These are phyloP conservation scores for Datura wrightii DNA, from an alignment of 257 asterid genomes.

Conservation along the genomic window DNA sequence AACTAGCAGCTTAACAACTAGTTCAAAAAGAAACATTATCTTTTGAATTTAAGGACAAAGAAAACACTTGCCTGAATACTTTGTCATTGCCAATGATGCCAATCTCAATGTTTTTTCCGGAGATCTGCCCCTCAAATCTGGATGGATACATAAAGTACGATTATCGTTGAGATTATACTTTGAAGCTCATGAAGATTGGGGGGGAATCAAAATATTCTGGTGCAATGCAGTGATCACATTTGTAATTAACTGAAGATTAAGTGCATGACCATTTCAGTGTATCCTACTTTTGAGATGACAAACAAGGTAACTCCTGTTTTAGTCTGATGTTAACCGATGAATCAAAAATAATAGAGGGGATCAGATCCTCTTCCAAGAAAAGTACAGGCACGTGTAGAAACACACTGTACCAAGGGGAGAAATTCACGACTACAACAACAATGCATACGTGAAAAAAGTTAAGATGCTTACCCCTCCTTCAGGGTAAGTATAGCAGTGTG, in stretches of 20 bases:
- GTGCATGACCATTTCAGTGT: background rate
- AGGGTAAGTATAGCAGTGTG: constrained; percentile 98
- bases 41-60: background rate
- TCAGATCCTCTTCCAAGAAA: background rate
- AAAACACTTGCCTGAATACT: constrained; percentile 65
- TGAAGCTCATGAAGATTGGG: background rate
- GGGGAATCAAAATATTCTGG: background rate
- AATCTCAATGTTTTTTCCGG: constrained; percentile 94
- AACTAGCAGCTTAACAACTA: background rate
- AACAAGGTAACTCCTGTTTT: background rate
- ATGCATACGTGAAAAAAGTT: background rate
- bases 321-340: background rate
- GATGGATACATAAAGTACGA: background rate
- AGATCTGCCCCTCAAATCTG: constrained; percentile 99
- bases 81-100: constrained; percentile 93
- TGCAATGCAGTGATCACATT: background rate
- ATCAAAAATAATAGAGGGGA: background rate
- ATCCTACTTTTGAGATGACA: background rate
- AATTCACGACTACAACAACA: background rate
- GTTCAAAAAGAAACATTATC: background rate
- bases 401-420: background rate
- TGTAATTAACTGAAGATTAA: background rate
- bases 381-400: background rate
- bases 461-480: constrained; percentile 84
- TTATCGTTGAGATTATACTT: background rate